Evolutionary conservation across 768 basidiomycete genomes (phyloP).

Genomic region (Clathrus columnatus): DNA sequence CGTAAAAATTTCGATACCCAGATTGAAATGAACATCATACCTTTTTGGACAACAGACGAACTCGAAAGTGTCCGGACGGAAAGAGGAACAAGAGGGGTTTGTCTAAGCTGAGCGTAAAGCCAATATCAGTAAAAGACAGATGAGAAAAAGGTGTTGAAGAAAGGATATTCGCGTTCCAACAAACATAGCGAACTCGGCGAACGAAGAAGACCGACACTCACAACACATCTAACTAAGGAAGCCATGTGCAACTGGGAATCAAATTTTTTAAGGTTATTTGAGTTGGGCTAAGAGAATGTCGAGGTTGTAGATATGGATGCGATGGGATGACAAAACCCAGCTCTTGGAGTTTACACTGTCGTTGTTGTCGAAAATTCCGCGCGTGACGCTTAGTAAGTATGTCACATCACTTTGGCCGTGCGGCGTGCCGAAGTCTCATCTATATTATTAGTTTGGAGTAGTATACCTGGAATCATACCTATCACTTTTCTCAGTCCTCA

Average conservation of each 20-base stretch:
- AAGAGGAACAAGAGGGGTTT: slow-evolving; percentile 4
- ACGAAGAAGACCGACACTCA: not conserved
- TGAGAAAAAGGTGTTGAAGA: too few species aligned
- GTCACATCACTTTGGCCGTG: not conserved
- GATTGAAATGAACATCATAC: slow-evolving; percentile 35
- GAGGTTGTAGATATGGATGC: too few species aligned
- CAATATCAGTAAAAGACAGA: too few species aligned
- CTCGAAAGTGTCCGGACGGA: slow-evolving; percentile 48
- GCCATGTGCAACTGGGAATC: too few species aligned
- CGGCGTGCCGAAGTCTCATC: not conserved
- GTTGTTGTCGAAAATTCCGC: not conserved
- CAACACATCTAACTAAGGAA: not conserved
- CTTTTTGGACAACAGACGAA: slow-evolving; percentile 53
- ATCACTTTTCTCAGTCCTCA: slow-evolving; percentile 4
- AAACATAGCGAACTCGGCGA: not conserved
- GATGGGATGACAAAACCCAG: too few species aligned
- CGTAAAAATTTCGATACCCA: too few species aligned
- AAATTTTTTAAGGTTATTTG: not conserved
- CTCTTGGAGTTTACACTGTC: too few species aligned
- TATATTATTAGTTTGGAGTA: not conserved
- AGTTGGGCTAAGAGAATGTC: too few species aligned
- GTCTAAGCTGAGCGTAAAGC: not conserved
- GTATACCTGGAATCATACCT: not conserved
- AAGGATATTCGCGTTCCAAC: not conserved
- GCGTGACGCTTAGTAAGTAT: too few species aligned